These are phyloP conservation scores for Capsicum chinense DNA, from an alignment of 257 asterid genomes.

Conservation along the genomic window DNA sequence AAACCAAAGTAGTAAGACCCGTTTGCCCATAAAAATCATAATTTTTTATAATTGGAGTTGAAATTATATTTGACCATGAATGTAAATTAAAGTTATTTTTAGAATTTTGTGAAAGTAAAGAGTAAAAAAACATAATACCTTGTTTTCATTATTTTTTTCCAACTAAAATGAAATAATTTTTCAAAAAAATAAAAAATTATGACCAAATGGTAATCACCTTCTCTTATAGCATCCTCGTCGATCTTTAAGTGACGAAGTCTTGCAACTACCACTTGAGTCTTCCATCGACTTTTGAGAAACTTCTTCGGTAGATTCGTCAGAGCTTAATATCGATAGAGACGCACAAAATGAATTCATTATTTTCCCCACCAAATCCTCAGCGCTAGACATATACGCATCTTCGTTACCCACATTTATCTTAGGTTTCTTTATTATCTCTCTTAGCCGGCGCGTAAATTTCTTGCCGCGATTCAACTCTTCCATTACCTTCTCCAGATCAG, in stretches of 20 bases:
- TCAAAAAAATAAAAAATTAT: no score
- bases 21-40: no score
- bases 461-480: constrained; percentile 54
- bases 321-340: constrained; percentile 43
- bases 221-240: constrained; percentile 68
- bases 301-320: constrained; percentile 41
- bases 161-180: no score
- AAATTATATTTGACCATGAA: no score
- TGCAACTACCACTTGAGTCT: constrained; percentile 50
- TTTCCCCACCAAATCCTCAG: constrained; percentile 41
- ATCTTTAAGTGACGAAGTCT: constrained; percentile 48
- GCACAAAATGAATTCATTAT: constrained; percentile 45
- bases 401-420: not conserved
- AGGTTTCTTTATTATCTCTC: constrained; percentile 37
- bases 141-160: no score
- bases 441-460: constrained; percentile 44
- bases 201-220: constrained; percentile 35
- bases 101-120: no score
- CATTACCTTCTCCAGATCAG: constrained; percentile 33
- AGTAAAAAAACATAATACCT: no score
- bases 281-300: constrained; percentile 45
- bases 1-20: no score
- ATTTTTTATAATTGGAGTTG: no score
- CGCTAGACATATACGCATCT: not conserved
- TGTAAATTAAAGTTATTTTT: no score